These are phyloP conservation scores for Elongisporangium prolatum DNA, from an alignment of 352 stramenopile genomes.

Conservation along the genomic window DNA sequence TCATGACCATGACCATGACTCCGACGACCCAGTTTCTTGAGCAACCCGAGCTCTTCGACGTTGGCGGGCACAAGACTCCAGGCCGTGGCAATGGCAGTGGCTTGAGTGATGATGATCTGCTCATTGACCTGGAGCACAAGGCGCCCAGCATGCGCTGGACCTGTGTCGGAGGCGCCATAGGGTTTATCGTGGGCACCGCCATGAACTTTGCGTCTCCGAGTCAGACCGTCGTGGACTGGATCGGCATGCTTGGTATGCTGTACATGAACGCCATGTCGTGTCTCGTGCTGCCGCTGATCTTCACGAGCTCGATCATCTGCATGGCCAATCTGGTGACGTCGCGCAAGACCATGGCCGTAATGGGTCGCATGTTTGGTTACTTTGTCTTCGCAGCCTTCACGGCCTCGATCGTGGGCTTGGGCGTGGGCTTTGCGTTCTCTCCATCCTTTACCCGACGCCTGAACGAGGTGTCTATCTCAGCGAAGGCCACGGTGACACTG, in stretches of 20 bases:
- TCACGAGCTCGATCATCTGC: slow-evolving; percentile 62
- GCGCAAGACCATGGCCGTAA: slow-evolving; percentile 37
- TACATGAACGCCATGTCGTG: slow-evolving; percentile 37
- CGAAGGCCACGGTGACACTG: slow-evolving; percentile 18
- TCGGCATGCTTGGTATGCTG: slow-evolving; percentile 30
- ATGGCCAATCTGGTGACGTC: slow-evolving; percentile 53
- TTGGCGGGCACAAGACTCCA: slow-evolving; percentile 18
- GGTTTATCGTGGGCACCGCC: slow-evolving; percentile 28
- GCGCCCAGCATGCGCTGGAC: slow-evolving; percentile 39
- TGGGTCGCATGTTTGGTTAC: slow-evolving; percentile 41
- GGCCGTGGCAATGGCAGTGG: slow-evolving; percentile 1
- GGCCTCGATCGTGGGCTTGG: slow-evolving; percentile 30
- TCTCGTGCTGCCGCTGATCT: slow-evolving; percentile 60
- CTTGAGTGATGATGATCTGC: slow-evolving; percentile 27
- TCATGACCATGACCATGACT: slow-evolving; percentile 54
- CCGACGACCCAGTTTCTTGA: slow-evolving; percentile 49
- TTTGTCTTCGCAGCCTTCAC: slow-evolving; percentile 39
- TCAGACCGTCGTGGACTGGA: slow-evolving; percentile 26
- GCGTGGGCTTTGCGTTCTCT: slow-evolving; percentile 29
- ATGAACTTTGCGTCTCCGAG: slow-evolving; percentile 24
- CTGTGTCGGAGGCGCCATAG: slow-evolving; percentile 23
- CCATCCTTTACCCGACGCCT: slow-evolving; percentile 7
- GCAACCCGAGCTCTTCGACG: slow-evolving; percentile 37
- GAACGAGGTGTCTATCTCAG: neutral
- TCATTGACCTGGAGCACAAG: slow-evolving; percentile 44